A percentile compares a stretch with the other conserved stretches of the same genome.
phyloP scores from a whole-genome alignment of 1,139 yeast genomes.

The Debaryomycetaceae sp. region DNA sequence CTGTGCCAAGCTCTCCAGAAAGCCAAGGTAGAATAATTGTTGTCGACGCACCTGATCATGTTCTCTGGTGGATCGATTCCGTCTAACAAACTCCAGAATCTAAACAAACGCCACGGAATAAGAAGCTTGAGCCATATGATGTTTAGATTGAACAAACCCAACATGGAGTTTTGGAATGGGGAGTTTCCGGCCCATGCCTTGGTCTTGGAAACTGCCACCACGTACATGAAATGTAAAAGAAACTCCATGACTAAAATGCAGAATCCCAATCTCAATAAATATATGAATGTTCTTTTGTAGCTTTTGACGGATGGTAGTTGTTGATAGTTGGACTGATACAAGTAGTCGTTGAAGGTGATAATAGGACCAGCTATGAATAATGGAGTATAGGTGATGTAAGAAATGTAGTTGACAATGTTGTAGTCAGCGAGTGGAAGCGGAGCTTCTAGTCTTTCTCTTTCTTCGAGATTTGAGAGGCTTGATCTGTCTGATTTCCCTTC shows the following conservation, averaged over 20 bases:
- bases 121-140: constrained; percentile 89
- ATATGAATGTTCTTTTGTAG: constrained; percentile 50
- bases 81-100: constrained; percentile 89
- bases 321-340: constrained; percentile 60
- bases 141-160: constrained; percentile 85
- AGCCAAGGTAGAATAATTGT: constrained; percentile 86
- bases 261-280: constrained; percentile 63
- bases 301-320: constrained; percentile 40
- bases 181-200: constrained; percentile 89
- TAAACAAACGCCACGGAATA: constrained; percentile 93
- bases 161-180: constrained; percentile 92
- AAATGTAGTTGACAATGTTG: constrained; percentile 57
- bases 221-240: constrained; percentile 81
- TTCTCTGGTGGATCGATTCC: constrained; percentile 97
- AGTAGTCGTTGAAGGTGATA: constrained; percentile 84
- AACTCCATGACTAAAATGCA: constrained; percentile 88
- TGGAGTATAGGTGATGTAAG: constrained; percentile 83
- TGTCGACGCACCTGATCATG: constrained; percentile 94
- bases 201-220: constrained; percentile 85
- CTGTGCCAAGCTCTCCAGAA: constrained; percentile 99
- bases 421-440: constrained; percentile 64
- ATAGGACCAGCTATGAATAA: constrained; percentile 94
- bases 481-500: constrained; percentile 8
- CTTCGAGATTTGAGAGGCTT: constrained; percentile 37
- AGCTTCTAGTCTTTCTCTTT: constrained; percentile 64